These are phyloP conservation scores for Podila verticillata DNA, from an alignment of 192 early-diverging fungal species.

Conservation along the genomic window DNA sequence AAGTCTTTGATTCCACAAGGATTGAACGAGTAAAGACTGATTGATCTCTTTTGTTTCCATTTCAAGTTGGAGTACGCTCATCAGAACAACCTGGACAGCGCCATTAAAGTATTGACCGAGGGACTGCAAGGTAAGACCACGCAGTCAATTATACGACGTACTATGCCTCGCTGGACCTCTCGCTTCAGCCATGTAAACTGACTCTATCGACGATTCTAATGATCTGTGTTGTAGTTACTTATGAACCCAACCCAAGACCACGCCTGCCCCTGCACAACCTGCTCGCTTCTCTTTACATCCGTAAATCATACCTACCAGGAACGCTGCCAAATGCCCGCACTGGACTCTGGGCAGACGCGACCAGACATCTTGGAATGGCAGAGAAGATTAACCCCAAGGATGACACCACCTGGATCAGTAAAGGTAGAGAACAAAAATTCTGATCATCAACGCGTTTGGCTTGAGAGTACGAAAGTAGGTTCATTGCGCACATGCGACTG, in stretches of 20 bases:
- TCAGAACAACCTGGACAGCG: slow-evolving; percentile 67
- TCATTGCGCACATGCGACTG: too few species aligned
- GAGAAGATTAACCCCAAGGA: slow-evolving; percentile 77
- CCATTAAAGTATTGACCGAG: slow-evolving; percentile 64
- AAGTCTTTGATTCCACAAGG: not conserved
- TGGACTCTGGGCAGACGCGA: slow-evolving; percentile 72
- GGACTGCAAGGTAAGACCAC: slow-evolving; percentile 58
- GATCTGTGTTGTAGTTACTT: slow-evolving; percentile 16
- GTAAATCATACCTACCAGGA: slow-evolving; percentile 62
- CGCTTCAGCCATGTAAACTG: slow-evolving; percentile 1
- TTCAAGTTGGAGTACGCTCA: slow-evolving; percentile 77
- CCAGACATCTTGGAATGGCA: slow-evolving; percentile 79
- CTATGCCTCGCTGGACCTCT: not conserved
- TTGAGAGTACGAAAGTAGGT: too few species aligned
- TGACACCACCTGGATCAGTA: slow-evolving; percentile 75
- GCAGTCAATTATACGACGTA: not conserved
- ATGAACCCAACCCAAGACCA: slow-evolving; percentile 54
- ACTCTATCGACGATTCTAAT: slow-evolving; percentile 6
- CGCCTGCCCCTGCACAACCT: slow-evolving; percentile 78
- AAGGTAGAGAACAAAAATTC: slow-evolving; percentile 54
- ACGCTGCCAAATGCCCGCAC: slow-evolving; percentile 55
- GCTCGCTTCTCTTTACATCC: slow-evolving; percentile 80
- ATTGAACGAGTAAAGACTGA: slow-evolving; percentile 5
- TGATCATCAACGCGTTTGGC: not conserved
- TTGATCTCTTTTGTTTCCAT: slow-evolving; percentile 7